Conservation (phyloP, 2,329 filamentous ascomycete genomes). For the Apiospora sp. region DNA sequence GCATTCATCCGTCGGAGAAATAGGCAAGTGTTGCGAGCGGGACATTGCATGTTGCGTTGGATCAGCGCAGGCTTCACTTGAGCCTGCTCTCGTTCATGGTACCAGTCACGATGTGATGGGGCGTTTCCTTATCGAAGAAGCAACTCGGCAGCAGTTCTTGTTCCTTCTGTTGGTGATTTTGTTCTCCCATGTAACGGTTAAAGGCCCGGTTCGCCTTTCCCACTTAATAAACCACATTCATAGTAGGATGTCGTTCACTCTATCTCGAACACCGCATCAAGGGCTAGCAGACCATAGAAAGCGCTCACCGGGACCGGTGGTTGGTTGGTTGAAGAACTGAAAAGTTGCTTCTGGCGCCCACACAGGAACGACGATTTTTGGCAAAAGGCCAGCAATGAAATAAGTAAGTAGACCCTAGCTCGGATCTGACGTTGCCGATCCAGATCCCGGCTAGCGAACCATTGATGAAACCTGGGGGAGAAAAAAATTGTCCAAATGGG, state of each 20-base stretch:
- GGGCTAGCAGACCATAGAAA: not conserved
- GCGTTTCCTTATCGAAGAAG: not conserved
- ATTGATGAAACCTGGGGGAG: constrained; percentile 18
- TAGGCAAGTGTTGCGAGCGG: not conserved
- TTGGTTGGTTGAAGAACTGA: not conserved
- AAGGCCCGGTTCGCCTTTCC: not conserved
- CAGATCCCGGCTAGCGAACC: constrained; percentile 12
- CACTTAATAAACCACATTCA: not conserved
- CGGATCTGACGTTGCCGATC: constrained; percentile 20
- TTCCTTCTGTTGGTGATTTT: no score
- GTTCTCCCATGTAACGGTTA: not conserved
- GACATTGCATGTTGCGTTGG: not conserved
- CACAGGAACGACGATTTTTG: not conserved
- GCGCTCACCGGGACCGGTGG: not conserved
- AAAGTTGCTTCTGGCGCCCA: not conserved
- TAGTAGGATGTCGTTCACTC: not conserved
- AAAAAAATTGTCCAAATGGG: not conserved
- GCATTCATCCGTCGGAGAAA: not conserved
- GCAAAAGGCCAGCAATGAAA: not conserved
- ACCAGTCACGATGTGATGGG: not conserved
- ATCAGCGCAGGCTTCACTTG: not conserved
- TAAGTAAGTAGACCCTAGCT: not conserved
- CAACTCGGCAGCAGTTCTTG: constrained; percentile 1
- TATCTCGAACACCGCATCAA: not conserved
- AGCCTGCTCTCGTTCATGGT: not conserved